Conservation (phyloP, 345 rosid species). For the Anacardium occidentale region DNA sequence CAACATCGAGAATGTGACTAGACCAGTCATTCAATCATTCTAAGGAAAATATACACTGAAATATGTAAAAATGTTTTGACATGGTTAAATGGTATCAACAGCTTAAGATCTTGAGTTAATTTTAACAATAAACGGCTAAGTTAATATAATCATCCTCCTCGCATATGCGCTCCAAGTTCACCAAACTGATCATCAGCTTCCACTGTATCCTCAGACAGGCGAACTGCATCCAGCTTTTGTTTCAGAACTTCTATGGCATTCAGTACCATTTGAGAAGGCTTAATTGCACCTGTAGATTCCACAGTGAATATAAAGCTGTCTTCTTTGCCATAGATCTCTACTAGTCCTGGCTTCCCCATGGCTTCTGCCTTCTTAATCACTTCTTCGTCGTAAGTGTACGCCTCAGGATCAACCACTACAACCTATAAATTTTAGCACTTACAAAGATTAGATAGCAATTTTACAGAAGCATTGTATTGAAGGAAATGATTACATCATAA, state of each 20-base stretch:
- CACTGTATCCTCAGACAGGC: slow-evolving; percentile 86
- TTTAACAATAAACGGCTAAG: background rate
- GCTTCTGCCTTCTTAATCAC: slow-evolving; percentile 85
- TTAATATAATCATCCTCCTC: slow-evolving; percentile 58
- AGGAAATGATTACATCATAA: background rate
- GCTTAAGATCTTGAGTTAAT: background rate
- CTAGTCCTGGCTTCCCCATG: slow-evolving; percentile 90
- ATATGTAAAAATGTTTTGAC: too few species aligned
- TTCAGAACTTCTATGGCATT: slow-evolving; percentile 84
- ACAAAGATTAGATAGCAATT: background rate
- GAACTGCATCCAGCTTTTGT: slow-evolving; percentile 90
- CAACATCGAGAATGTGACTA: background rate
- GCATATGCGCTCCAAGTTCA: slow-evolving; percentile 98
- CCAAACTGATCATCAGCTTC: slow-evolving; percentile 99
- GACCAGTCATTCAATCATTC: too few species aligned
- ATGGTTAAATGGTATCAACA: background rate
- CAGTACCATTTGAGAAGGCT: slow-evolving; percentile 82
- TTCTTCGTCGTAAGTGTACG: slow-evolving; percentile 91
- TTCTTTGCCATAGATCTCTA: slow-evolving; percentile 79
- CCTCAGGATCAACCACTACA: slow-evolving; percentile 78
- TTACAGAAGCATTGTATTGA: background rate
- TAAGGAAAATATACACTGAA: too few species aligned
- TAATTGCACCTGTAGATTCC: slow-evolving; percentile 89
- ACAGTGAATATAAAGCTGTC: slow-evolving; percentile 88
- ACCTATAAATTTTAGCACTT: slow-evolving; percentile 41